These are phyloP conservation scores for Aspergillus nanangensis DNA, from an alignment of 495 filamentous ascomycete species.

Conservation along the genomic window DNA sequence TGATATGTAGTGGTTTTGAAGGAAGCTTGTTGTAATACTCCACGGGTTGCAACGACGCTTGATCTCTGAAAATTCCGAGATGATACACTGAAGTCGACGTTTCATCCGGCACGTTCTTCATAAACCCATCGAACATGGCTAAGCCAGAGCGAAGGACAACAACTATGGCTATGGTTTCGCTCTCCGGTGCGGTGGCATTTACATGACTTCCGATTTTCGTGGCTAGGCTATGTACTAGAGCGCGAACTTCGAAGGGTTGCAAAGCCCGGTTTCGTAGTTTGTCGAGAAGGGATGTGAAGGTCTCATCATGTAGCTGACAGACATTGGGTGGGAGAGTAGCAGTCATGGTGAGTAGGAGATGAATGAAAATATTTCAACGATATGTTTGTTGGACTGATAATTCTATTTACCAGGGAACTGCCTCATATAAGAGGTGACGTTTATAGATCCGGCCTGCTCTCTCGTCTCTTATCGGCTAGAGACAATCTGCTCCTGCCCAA, in stretches of 20 bases:
- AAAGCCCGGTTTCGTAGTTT: constrained; percentile 22
- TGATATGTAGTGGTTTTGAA: constrained; percentile 42
- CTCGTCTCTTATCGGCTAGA: too few relatives aligned
- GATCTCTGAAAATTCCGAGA: constrained; percentile 83
- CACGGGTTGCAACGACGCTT: constrained; percentile 72
- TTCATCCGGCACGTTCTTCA: constrained; percentile 3
- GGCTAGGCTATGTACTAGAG: constrained; percentile 14
- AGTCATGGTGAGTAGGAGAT: constrained; percentile 10
- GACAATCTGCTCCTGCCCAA: background rate
- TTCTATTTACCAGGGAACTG: background rate
- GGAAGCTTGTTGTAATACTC: constrained; percentile 97
- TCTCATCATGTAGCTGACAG: constrained; percentile 7
- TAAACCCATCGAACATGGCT: constrained; percentile 25
- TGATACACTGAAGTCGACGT: constrained; percentile 56
- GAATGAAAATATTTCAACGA: background rate
- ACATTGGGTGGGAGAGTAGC: constrained; percentile 15
- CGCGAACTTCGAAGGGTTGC: constrained; percentile 16
- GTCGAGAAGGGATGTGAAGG: constrained; percentile 13
- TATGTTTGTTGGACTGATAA: background rate
- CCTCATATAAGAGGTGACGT: background rate
- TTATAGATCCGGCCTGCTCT: too few relatives aligned
- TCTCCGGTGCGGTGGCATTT: constrained; percentile 4
- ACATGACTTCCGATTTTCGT: constrained; percentile 13
- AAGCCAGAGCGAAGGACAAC: constrained; percentile 28
- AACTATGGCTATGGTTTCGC: constrained; percentile 23